Evolutionary conservation across 495 filamentous ascomycete species (phyloP).

Genomic region (Aspergillus haitiensis): DNA sequence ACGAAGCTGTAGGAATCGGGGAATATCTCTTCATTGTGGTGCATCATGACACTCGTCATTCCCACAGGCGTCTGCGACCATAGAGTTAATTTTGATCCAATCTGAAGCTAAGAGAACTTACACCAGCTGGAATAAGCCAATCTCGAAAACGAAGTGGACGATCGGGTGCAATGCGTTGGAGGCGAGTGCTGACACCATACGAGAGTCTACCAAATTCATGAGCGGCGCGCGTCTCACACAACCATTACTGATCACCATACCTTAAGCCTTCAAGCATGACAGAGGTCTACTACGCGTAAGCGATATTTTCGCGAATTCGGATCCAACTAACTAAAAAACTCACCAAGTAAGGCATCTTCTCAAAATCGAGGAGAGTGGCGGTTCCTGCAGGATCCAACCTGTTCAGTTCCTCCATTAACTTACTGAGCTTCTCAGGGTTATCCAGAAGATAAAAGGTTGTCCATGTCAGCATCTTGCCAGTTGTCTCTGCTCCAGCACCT

Average conservation of each 20-base stretch:
- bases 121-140: slow-evolving; percentile 49
- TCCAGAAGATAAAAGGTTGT: slow-evolving; percentile 43
- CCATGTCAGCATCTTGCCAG: slow-evolving; percentile 38
- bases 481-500: slow-evolving; percentile 50
- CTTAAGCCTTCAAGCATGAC: slow-evolving; percentile 36
- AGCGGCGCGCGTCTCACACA: too few species aligned
- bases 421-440: slow-evolving; percentile 33
- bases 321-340: too few species aligned
- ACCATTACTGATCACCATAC: too few species aligned
- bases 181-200: slow-evolving; percentile 35
- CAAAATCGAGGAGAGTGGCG: slow-evolving; percentile 31
- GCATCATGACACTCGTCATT: slow-evolving; percentile 43
- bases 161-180: slow-evolving; percentile 39
- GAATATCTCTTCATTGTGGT: slow-evolving; percentile 44
- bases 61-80: slow-evolving; percentile 37
- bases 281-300: slow-evolving; percentile 9
- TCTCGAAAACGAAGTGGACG: slow-evolving; percentile 37
- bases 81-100: not conserved
- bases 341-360: slow-evolving; percentile 36
- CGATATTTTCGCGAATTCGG: too few species aligned
- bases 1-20: slow-evolving; percentile 40
- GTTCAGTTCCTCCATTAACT: slow-evolving; percentile 33
- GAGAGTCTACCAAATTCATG: slow-evolving; percentile 16
- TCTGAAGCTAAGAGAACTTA: slow-evolving; percentile 11
- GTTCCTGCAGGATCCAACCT: slow-evolving; percentile 23